Percentiles rank a stretch among this genome's conserved stretches.
phyloP scores from a whole-genome alignment of 2,329 filamentous ascomycete genomes.

The Juglanconis oblonga region DNA sequence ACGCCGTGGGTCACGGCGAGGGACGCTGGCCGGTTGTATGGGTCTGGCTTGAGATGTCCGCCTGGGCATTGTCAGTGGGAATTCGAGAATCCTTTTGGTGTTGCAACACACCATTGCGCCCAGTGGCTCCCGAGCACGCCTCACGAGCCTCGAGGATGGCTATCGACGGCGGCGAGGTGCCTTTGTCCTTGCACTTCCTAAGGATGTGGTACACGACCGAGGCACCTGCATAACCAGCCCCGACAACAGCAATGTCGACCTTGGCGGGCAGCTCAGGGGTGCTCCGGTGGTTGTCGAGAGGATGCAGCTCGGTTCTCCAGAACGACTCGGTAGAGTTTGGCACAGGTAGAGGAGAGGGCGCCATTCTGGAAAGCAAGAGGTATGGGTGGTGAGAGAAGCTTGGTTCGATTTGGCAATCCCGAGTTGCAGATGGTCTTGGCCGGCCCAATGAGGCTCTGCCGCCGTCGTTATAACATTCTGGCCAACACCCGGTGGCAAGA shows the following conservation, averaged over 20 bases:
- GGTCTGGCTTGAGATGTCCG: constrained; percentile 34
- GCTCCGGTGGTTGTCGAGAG: constrained; percentile 38
- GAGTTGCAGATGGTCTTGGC: neutral
- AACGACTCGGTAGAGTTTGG: constrained; percentile 32
- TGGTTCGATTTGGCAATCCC: neutral
- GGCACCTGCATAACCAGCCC: constrained; percentile 44
- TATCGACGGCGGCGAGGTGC: constrained; percentile 21
- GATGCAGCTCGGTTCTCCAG: constrained; percentile 39
- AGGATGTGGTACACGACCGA: constrained; percentile 41
- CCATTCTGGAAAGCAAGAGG: neutral
- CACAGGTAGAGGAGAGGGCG: constrained; percentile 24
- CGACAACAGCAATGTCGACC: constrained; percentile 45
- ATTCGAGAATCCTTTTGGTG: neutral
- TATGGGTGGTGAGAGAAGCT: neutral
- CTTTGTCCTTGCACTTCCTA: constrained; percentile 16
- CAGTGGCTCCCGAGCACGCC: constrained; percentile 36
- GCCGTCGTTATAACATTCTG: neutral
- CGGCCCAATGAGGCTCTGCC: neutral
- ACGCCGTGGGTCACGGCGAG: constrained; percentile 24
- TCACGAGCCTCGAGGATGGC: constrained; percentile 33
- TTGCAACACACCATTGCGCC: constrained; percentile 29
- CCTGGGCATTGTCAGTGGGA: constrained; percentile 6
- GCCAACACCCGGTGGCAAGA: neutral
- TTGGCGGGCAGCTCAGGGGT: constrained; percentile 34
- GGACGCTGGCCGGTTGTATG: constrained; percentile 25